Evolutionary conservation across 1,139 yeast genomes (phyloP), one percentile per base, ranked within the genome.

Genomic region (Wickerhamomyces sp.): DNA sequence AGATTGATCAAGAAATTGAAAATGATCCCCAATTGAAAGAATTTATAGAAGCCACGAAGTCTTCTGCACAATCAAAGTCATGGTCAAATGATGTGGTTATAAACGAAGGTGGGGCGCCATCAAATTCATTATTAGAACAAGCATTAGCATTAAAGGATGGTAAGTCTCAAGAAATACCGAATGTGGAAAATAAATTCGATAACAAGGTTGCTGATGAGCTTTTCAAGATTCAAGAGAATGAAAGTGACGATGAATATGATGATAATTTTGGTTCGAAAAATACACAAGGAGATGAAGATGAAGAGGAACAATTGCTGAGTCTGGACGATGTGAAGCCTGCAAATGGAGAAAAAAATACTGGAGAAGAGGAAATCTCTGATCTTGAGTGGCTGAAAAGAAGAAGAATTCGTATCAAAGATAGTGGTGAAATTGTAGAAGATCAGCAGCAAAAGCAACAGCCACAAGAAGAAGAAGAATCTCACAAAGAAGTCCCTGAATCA

Each of bases 371-470:
- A 20, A 71, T 87, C 9, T 73, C 94, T 14, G 97, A 90, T 65
- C 64, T 86, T 42, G 96, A 90, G 46, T 90, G 98, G 98, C 72
- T 92, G 46, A 80, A 79, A 52, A 76, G 76, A 54, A 78, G 88
- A 59, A 74, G 95, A 60, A 78, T 74, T 17, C 77, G 95, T 56
- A 86, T 89, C 57, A 76, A 68, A 45, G 89, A 80, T 18, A 41
- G 41, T 21, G 50, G 63, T 36, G 64, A 58, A 33, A 44, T 46
- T 28, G 59, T 52, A 16, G 58, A 31, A n/a, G 7, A 4, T 28
- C 21, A 27, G 29, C 12, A 9, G 7, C 16, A 8, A 4, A 17
- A 56, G 22, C 58, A 48, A 33, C 55, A 46, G 21, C 44, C 43
- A 13, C 47, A 42, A 17, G n/a, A 28, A 22, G 42, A 34, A 25